Percentiles rank a stretch among this genome's conserved stretches.
phyloP scores from a whole-genome alignment of 495 filamentous ascomycete genomes.

The Neurospora sp. region DNA sequence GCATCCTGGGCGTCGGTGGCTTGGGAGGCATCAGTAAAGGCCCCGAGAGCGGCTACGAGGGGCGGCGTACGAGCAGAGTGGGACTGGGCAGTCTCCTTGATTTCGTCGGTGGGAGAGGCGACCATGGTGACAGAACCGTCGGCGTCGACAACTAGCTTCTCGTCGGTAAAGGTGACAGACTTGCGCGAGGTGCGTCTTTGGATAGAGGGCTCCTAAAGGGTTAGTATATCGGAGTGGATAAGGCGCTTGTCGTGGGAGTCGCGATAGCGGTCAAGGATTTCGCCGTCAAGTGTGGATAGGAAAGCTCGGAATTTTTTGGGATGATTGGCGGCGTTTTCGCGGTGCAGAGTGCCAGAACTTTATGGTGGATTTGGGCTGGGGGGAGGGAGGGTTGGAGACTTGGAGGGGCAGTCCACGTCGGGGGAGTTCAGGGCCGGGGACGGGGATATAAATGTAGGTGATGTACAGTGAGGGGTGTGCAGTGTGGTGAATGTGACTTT shows the following conservation, averaged over 20 bases:
- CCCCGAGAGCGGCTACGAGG: constrained; percentile 38
- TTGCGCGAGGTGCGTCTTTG: constrained; percentile 57
- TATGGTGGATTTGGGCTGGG: not conserved
- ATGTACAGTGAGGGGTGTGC: not conserved
- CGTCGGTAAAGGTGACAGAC: constrained; percentile 83
- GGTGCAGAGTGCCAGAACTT: not conserved
- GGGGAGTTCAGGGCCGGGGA: not conserved
- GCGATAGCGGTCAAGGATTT: not conserved
- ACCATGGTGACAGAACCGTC: constrained; percentile 68
- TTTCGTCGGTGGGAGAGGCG: constrained; percentile 49
- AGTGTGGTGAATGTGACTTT: not conserved
- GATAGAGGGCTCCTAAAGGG: constrained; percentile 31
- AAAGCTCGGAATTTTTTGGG: not conserved
- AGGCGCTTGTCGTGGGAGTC: not conserved
- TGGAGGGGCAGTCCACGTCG: not conserved
- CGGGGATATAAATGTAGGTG: not conserved
- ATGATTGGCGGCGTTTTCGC: not conserved
- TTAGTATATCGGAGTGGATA: constrained; percentile 18
- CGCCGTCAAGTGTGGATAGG: not conserved
- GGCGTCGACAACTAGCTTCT: constrained; percentile 69
- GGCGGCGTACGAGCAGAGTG: constrained; percentile 55
- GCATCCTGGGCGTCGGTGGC: constrained; percentile 41
- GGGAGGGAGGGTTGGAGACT: not conserved
- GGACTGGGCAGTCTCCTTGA: constrained; percentile 61
- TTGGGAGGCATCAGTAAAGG: constrained; percentile 37